phyloP scores from a whole-genome alignment of 2,329 filamentous ascomycete genomes.

The Exophiala calicioides region DNA sequence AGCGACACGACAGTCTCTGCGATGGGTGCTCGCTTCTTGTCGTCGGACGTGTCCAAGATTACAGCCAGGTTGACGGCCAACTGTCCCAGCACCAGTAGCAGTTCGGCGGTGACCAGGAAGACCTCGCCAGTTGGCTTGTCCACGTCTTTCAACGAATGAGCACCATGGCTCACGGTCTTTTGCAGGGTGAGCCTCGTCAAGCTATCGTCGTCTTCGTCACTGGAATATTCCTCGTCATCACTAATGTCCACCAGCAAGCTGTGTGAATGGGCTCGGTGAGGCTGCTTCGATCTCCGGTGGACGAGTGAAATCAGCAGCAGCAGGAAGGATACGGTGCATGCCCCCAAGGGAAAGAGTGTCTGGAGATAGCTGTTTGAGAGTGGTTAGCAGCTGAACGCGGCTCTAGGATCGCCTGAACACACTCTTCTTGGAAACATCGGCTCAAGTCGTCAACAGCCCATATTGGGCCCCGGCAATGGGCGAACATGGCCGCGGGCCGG shows the following conservation, averaged over 20 bases:
- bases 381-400: slow-evolving; percentile 3
- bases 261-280: slow-evolving; percentile 18
- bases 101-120: slow-evolving; percentile 70
- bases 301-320: slow-evolving; percentile 12
- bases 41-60: slow-evolving; percentile 38
- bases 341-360: slow-evolving; percentile 73
- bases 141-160: slow-evolving; percentile 62
- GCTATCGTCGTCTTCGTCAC: slow-evolving; percentile 53
- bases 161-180: slow-evolving; percentile 53
- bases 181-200: slow-evolving; percentile 54
- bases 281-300: slow-evolving; percentile 7
- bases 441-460: slow-evolving; percentile 66
- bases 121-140: slow-evolving; percentile 75
- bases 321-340: slow-evolving; percentile 69
- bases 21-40: slow-evolving; percentile 12
- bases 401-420: slow-evolving; percentile 31
- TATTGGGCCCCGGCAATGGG: slow-evolving; percentile 57
- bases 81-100: slow-evolving; percentile 70
- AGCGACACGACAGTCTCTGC: slow-evolving; percentile 73
- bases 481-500: slow-evolving; percentile 49
- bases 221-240: slow-evolving; percentile 55
- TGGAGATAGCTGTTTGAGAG: slow-evolving; percentile 66
- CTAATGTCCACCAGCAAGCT: slow-evolving; percentile 48
- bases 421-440: slow-evolving; percentile 61
- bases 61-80: slow-evolving; percentile 64